Base-by-base conservation (phyloP, 1,139 yeast genomes). In the Candida mesenterica region DNA sequence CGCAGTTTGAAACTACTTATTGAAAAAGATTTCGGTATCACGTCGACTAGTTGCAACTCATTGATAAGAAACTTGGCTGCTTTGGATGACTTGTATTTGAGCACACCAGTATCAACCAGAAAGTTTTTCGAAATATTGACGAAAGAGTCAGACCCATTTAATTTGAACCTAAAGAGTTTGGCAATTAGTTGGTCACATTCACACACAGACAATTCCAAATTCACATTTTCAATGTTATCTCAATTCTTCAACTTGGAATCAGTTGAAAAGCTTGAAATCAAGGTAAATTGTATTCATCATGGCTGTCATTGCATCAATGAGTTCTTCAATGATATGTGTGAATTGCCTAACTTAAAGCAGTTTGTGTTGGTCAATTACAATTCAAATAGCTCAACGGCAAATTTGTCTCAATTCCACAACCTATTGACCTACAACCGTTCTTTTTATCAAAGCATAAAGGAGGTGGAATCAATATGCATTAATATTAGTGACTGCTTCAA, bases 331-430 rank as follows among this genome's bases (percentile, higher is more conserved):
- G 49, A 48, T 12, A 42, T 56, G 50, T 27, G 32, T 4, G 15
- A 24, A 14, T 17, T 31, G 10, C 32, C 42, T n/a, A 35, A 40
- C 32, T 44, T 54, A 34, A 40, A 42, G 13, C 46, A 49, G 31
- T 50, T 57, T 24, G 50, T 48, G 3, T 35, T 58, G 24, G 49
- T 55, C 16, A 58, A 58, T 40, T 57, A 50, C 44, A 58, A 58
- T 33, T 51, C 56, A 2, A 43, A 48, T 22, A 44, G 46, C 28
- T 42, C 50, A 15, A 30, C 28, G 12, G 46, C 45, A 20, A 58
- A 57, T 36, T 36, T 57, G 31, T 25, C 31, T n/a, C 62, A 57
- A 32, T 56, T 56, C 40, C 36, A 46, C 20, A 30, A 36, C 5
- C 36, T 55, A 24, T 28, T 57, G 19, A 42, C 22, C 6, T n/a